Evolutionary conservation across 2,329 filamentous ascomycete genomes (phyloP).

Genomic region (Aspergillus puulaauensis): DNA sequence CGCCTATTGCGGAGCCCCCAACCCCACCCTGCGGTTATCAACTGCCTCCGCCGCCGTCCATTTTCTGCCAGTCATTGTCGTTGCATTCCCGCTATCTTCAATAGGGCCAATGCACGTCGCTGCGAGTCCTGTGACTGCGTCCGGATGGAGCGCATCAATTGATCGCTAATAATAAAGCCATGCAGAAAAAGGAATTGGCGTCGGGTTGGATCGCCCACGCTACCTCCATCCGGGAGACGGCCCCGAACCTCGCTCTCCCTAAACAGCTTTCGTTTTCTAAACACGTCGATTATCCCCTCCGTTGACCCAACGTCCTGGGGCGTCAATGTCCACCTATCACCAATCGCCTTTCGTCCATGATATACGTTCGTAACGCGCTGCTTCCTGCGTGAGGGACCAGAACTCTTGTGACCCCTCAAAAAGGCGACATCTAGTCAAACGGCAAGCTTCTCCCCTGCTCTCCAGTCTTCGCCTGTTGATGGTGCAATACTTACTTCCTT

Average conservation of each 20-base stretch:
- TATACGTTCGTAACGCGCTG: constrained; percentile 18
- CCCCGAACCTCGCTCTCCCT: constrained; percentile 18
- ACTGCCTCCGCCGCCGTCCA: constrained; percentile 16
- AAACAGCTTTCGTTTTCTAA: constrained; percentile 11
- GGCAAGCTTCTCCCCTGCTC: constrained; percentile 11
- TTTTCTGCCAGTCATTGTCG: constrained; percentile 24
- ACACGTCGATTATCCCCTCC: constrained; percentile 16
- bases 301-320: constrained; percentile 24
- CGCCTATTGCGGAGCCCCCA: constrained; percentile 20
- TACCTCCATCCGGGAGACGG: constrained; percentile 19
- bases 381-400: constrained; percentile 16
- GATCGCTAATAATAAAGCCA: constrained; percentile 9
- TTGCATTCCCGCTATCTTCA: constrained; percentile 22
- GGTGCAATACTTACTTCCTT: constrained; percentile 6
- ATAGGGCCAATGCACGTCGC: constrained; percentile 22
- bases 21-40: constrained; percentile 27
- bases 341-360: constrained; percentile 14
- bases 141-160: constrained; percentile 12
- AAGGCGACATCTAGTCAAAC: constrained; percentile 11
- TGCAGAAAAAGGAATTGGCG: constrained; percentile 13
- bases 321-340: constrained; percentile 21
- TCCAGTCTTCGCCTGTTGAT: background rate
- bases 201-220: constrained; percentile 22
- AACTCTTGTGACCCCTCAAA: constrained; percentile 5
- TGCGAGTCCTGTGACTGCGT: constrained; percentile 16